Percentiles rank a stretch among this genome's conserved stretches.
Conservation (phyloP, 108 stramenopile genomes). For the Licmophora abbreviata region DNA sequence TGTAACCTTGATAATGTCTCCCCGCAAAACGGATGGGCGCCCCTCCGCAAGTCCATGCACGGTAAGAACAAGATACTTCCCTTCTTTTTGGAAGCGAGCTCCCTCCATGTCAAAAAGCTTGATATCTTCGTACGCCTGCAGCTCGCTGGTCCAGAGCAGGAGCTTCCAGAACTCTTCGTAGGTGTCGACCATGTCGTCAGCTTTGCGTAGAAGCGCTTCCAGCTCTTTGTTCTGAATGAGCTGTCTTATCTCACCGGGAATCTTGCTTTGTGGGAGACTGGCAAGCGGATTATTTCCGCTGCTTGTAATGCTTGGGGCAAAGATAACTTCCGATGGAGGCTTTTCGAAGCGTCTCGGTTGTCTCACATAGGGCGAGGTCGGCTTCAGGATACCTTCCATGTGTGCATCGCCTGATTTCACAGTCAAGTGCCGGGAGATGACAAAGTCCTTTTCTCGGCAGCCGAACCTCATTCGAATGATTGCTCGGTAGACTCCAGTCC, state of each 20-base stretch:
- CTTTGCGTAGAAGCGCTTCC: background rate
- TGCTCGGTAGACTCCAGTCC: no score
- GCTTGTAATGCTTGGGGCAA: no score
- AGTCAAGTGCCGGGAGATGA: no score
- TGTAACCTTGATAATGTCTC: slow-evolving; percentile 34
- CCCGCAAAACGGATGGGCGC: slow-evolving; percentile 47
- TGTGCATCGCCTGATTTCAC: no score
- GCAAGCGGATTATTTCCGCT: background rate
- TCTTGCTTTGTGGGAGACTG: background rate
- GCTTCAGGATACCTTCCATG: slow-evolving; percentile 1
- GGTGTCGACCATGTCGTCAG: slow-evolving; percentile 11
- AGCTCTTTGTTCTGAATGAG: slow-evolving; percentile 7
- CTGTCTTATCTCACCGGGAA: slow-evolving; percentile 2
- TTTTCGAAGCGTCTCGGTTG: no score
- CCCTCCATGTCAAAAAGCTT: slow-evolving; percentile 37
- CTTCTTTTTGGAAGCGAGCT: slow-evolving; percentile 17
- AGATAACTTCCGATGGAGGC: no score
- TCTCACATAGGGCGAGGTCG: background rate
- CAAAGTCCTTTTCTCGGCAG: no score
- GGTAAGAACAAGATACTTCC: slow-evolving; percentile 16
- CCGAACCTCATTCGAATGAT: no score
- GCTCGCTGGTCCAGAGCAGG: slow-evolving; percentile 37
- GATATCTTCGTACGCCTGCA: slow-evolving; percentile 37
- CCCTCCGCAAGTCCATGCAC: slow-evolving; percentile 54
- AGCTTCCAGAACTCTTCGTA: slow-evolving; percentile 33